Evolutionary conservation across 108 stramenopile genomes (phyloP).

Genomic region (Stephanodiscus minutulus): DNA sequence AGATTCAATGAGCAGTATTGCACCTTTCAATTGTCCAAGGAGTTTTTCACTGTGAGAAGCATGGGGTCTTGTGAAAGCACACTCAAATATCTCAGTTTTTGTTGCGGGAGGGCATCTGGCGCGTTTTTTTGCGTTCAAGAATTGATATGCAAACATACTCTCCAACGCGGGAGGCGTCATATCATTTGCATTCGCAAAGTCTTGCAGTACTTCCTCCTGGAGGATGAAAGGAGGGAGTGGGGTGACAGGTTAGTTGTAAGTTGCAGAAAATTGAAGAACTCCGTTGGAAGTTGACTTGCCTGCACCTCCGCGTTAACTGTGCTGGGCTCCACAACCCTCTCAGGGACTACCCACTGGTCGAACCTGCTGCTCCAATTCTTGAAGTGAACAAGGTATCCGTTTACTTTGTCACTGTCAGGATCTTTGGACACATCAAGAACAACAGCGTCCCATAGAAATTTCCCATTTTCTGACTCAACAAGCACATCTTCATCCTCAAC

Average conservation of each 20-base stretch:
- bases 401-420: constrained; percentile 45
- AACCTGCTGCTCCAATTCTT: constrained; percentile 82
- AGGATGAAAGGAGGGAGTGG: neutral
- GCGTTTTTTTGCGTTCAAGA: constrained; percentile 58
- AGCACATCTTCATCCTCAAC: constrained; percentile 72
- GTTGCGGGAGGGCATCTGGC: constrained; percentile 51
- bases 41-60: constrained; percentile 62
- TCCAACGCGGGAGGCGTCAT: constrained; percentile 55
- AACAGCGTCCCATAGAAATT: constrained; percentile 71
- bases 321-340: constrained; percentile 71
- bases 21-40: constrained; percentile 69
- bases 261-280: neutral
- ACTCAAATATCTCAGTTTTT: constrained; percentile 57
- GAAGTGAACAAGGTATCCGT: constrained; percentile 75
- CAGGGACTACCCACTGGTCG: constrained; percentile 79
- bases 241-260: neutral
- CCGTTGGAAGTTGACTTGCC: constrained; percentile 14
- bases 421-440: constrained; percentile 59
- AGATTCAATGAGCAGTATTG: constrained; percentile 79
- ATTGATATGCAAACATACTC: constrained; percentile 57
- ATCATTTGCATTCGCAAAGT: constrained; percentile 25
- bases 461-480: constrained; percentile 68
- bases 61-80: constrained; percentile 31
- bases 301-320: constrained; percentile 61
- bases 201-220: constrained; percentile 64